Base-by-base conservation (phyloP, 2,329 filamentous ascomycete species). In the Hypoxylon sp. region DNA sequence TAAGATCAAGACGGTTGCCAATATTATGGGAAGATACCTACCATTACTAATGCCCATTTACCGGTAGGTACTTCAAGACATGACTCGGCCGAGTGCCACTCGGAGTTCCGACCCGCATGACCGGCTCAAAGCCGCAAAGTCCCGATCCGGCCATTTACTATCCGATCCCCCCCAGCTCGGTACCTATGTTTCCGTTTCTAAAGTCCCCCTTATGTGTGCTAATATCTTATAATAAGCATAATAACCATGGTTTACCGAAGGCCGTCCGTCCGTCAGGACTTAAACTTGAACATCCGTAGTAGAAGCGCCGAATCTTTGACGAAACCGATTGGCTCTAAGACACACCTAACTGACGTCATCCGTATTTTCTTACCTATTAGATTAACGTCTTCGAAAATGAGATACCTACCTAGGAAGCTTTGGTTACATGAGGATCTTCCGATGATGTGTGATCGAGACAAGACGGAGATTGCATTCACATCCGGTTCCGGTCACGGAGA, bases 51-150 rank as follows among this genome's bases (percentile, higher is more conserved):
- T 39, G 22, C 17, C 31, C n/a, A 22, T 42, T 3, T 8, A n/a
- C 10, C n/a, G 39, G n/a, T 44, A 19, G 8, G 8, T 22, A 22
- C 19, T 22, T 22, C 19, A 22, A 22, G 46, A 29, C 29, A 19
- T 13, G 13, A 35, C 11, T 50, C 22, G 55, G 44, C 44, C 31
- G 44, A 59, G n/a, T n/a, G 17, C 17, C n/a, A 26, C 2, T 59
- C 55, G 55, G 55, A 59, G 19, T 50, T 59, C 31, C 55, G 55
- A 59, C 19, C 10, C 17, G 26, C 3, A 24, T 57, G 13, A 42
- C 33, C n/a, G n/a, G n/a, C n/a, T n/a, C n/a, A n/a, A 17, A 54
- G 42, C n/a, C 54, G 42, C 42, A 29, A 58, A 47, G 26, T 31
- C n/a, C 53, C 26, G 39, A 47, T 33, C 29, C 29, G 29, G 29